Conservation (phyloP, 306 rosid species). For the Canavalia gladiata region DNA sequence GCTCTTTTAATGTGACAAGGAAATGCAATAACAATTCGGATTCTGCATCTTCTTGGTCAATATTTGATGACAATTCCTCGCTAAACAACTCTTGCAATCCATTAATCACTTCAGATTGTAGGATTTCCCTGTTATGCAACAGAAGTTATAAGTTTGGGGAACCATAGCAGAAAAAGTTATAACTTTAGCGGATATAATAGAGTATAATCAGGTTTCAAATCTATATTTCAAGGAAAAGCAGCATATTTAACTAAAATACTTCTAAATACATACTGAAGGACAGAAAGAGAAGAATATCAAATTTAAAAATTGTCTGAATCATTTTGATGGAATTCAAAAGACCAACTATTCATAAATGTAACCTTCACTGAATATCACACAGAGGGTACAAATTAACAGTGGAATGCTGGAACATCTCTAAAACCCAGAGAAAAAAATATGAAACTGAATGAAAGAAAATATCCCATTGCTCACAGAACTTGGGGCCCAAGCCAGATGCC, state of each 20-base stretch:
- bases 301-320: conserved; percentile 9
- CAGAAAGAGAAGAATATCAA: conserved; percentile 35
- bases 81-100: conserved; percentile 63
- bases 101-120: conserved; percentile 82
- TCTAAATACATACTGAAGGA: conserved; percentile 10
- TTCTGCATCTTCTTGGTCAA: conserved; percentile 80
- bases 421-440: neutral
- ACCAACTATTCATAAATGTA: neutral
- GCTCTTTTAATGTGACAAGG: conserved; percentile 63
- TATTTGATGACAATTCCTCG: conserved; percentile 67
- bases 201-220: conserved; percentile 19
- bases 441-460: neutral
- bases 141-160: conserved; percentile 47
- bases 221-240: conserved; percentile 42
- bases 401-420: neutral
- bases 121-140: conserved; percentile 80
- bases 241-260: conserved; percentile 33
- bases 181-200: conserved; percentile 40
- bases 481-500: neutral
- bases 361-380: neutral
- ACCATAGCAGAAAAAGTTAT: conserved; percentile 46
- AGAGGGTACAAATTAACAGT: neutral
- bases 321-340: neutral
- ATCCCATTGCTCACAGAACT: neutral
- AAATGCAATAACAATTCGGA: conserved; percentile 79